A percentile compares a stretch with the other conserved stretches of the same genome.
Evolutionary conservation across 441 rosid species (phyloP).

Genomic region (Bruguiera hainesii): DNA sequence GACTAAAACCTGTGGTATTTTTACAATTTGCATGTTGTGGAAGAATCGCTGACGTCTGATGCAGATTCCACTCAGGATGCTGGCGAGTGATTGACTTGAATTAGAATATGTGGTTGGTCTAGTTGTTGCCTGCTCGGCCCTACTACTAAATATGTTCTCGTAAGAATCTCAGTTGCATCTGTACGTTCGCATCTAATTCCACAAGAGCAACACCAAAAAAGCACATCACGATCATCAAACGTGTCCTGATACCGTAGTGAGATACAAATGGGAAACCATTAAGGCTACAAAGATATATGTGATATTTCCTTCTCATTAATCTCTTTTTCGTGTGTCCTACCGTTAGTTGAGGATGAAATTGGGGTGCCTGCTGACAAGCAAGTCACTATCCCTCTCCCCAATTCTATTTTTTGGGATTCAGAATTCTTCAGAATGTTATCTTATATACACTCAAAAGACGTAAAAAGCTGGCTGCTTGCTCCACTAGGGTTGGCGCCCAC

Average conservation of each 20-base stretch:
- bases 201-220: not conserved
- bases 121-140: slow-evolving; percentile 3
- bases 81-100: slow-evolving; percentile 20
- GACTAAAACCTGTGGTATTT: not conserved
- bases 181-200: slow-evolving; percentile 27
- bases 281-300: not conserved
- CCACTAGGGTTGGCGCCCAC: not conserved
- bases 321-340: not conserved
- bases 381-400: slow-evolving; percentile 7
- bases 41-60: slow-evolving; percentile 22
- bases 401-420: not conserved
- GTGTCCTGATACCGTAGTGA: slow-evolving; percentile 13
- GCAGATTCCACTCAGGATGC: slow-evolving; percentile 25
- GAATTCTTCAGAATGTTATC: not conserved
- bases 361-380: slow-evolving; percentile 16
- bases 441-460: not conserved
- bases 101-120: not conserved
- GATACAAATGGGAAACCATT: slow-evolving; percentile 15
- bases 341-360: not conserved
- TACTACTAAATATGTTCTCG: not conserved
- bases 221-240: not conserved
- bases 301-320: not conserved
- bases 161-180: slow-evolving; percentile 14
- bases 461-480: not conserved
- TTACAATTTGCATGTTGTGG: not conserved